Base-by-base conservation (phyloP, 2,329 filamentous ascomycete species). In the Gliomastix tumulicola region DNA sequence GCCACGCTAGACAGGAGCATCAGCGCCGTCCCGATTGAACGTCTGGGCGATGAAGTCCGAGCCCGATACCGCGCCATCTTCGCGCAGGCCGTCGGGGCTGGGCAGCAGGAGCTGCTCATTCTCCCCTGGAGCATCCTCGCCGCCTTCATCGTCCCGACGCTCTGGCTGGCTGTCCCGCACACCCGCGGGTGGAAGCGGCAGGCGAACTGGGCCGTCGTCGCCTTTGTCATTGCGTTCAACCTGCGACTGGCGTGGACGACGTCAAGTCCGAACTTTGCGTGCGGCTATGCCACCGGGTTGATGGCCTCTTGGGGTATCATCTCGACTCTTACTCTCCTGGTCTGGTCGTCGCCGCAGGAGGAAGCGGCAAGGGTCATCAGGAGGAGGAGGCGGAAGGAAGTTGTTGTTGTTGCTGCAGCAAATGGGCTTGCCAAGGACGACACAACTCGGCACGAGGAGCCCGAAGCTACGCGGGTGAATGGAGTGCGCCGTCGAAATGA, bases 131-230 rank as follows among this genome's bases (percentile, higher is more conserved):
- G 64, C 38, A 40, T 78, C 7, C 40, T 74, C 17, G 68, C 65
- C 4, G 49, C 63, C 20, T 59, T 71, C 31, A 33, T 76, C 30
- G 37, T 82, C 3, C 71, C 74, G 1, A 52, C 67, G 2, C 43
- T 75, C 4, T 82, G 77, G 53, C 63, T 82, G 12, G 56, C 68
- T 34, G 61, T 81, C 41, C 73, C 75, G 2, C 75, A 81, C 46
- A 59, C 53, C 21, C 55, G 59, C 3, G n/a, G 21, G 59, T 72
- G 68, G 68, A 45, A 78, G 10, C 74, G 73, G 44, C 57, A 48
- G 8, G 61, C 65, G 21, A 48, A 59, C 34, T 79, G 71, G 66
- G 53, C 66, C 11, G 60, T 80, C 16, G 54, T 73, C 37, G 62
- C 56, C 7, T 48, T 60, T 8, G 56, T 71, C 22, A 37, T 65